Percentiles rank a stretch among this genome's conserved stretches.
phyloP scores from a whole-genome alignment of 495 filamentous ascomycete genomes.

The Neurospora sp. region DNA sequence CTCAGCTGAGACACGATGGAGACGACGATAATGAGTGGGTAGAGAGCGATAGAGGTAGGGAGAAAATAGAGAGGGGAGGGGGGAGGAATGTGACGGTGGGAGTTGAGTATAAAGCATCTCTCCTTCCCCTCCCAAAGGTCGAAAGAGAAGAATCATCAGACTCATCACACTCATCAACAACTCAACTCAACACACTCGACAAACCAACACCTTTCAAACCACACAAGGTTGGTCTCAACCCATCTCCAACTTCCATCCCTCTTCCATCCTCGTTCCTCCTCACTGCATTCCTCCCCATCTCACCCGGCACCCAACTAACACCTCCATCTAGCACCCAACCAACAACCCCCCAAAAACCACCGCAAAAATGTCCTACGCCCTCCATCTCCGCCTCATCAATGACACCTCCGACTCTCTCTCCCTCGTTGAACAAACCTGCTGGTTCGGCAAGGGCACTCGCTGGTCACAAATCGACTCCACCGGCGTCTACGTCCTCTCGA shows the following conservation, averaged over 20 bases:
- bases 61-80: no score
- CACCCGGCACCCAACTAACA: neutral
- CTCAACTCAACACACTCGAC: neutral
- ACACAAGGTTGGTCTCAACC: neutral
- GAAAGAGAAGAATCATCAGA: neutral
- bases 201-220: neutral
- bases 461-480: neutral
- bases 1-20: neutral
- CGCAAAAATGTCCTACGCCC: neutral
- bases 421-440: slow-evolving; percentile 2
- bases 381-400: slow-evolving; percentile 4
- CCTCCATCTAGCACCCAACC: neutral
- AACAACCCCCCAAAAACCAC: neutral
- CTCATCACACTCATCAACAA: neutral
- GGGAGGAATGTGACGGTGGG: neutral
- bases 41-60: no score
- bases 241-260: neutral
- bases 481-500: neutral
- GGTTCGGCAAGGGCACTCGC: slow-evolving; percentile 1
- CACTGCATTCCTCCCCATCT: neutral
- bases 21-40: neutral
- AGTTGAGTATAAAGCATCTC: neutral
- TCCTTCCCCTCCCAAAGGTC: neutral
- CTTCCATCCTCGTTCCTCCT: neutral
- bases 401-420: neutral